These are phyloP conservation scores for Thalia dealbata DNA, from an alignment of 176 grass and related monocot genomes.

Conservation along the genomic window DNA sequence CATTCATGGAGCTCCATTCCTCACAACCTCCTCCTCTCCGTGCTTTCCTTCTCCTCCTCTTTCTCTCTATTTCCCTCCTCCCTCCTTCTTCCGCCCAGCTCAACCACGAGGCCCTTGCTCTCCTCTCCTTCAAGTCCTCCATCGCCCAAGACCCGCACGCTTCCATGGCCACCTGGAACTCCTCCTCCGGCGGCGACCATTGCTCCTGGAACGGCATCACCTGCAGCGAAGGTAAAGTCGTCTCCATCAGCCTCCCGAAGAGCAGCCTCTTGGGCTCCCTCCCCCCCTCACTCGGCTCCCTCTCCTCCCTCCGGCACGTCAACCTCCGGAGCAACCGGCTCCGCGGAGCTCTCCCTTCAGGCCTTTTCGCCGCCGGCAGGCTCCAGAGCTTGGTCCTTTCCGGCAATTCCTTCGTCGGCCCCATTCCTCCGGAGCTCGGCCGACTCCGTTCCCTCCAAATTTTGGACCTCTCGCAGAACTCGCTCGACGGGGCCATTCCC, in stretches of 20 bases:
- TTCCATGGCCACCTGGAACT: constrained; percentile 57
- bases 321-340: constrained; percentile 65
- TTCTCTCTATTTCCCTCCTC: neutral
- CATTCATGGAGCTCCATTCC: constrained; percentile 1
- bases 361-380: constrained; percentile 27
- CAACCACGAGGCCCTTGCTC: constrained; percentile 47
- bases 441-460: constrained; percentile 5
- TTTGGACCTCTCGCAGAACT: constrained; percentile 10
- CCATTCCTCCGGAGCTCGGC: constrained; percentile 1
- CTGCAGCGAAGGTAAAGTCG: constrained; percentile 26
- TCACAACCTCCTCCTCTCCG: neutral
- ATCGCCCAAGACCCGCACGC: constrained; percentile 46
- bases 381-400: constrained; percentile 22
- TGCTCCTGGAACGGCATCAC: constrained; percentile 81
- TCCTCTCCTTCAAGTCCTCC: constrained; percentile 63
- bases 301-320: constrained; percentile 65
- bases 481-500: neutral
- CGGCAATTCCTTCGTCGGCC: constrained; percentile 14
- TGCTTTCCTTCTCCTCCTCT: constrained; percentile 1
- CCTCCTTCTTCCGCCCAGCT: constrained; percentile 2
- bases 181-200: constrained; percentile 33
- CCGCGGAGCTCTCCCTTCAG: constrained; percentile 33
- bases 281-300: constrained; percentile 36
- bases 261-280: constrained; percentile 43
- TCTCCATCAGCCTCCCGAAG: constrained; percentile 60